A percentile compares a stretch with the other conserved stretches of the same genome.
Evolutionary conservation across 2,329 filamentous ascomycete genomes (phyloP).

Genomic region (Clonostachys chloroleuca): DNA sequence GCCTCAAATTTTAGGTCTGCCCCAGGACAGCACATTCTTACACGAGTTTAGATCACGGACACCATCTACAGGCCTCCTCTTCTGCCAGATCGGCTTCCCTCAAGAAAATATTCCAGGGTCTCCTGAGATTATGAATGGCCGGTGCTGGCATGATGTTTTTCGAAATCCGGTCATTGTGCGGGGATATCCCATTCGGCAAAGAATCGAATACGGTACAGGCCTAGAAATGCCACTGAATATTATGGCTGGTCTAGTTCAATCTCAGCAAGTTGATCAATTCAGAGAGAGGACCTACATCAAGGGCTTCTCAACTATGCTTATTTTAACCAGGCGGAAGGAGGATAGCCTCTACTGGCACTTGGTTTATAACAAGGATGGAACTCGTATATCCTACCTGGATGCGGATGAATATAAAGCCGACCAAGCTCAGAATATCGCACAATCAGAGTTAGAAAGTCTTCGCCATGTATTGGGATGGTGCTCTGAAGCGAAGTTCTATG

Average conservation of each 20-base stretch:
- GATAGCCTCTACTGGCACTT: background rate
- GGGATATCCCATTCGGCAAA: background rate
- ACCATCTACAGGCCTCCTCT: no score
- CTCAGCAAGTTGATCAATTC: background rate
- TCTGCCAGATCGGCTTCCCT: no score
- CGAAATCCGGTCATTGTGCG: background rate
- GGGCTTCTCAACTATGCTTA: background rate
- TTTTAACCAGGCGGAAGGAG: no score
- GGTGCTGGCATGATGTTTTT: background rate
- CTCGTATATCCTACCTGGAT: background rate
- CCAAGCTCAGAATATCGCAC: background rate
- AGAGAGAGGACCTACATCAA: background rate
- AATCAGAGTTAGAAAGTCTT: background rate
- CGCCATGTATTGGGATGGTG: background rate
- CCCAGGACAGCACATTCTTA: no score
- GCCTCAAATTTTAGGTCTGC: no score
- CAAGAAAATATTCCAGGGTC: no score
- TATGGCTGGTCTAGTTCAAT: background rate
- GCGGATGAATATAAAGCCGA: background rate
- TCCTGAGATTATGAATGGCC: background rate
- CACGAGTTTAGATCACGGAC: no score
- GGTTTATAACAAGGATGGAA: background rate
- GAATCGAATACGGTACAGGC: background rate
- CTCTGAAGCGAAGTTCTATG: background rate
- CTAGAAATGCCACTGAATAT: background rate